A percentile compares a stretch with the other conserved stretches of the same genome.
phyloP scores from a whole-genome alignment of 805 yeast genomes.

The Saccharomyces mikatae region DNA sequence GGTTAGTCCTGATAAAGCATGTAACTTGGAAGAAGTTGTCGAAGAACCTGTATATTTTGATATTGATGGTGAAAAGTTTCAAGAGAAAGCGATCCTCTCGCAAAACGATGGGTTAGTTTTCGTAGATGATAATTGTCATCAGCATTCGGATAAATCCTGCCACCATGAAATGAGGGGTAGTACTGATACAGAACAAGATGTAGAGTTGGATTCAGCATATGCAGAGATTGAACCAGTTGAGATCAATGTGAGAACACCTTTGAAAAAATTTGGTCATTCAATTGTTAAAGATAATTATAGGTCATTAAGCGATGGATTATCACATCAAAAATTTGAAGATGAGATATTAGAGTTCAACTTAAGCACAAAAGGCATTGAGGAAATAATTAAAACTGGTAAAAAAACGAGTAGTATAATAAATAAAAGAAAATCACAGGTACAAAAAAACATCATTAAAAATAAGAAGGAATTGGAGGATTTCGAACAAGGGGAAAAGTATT shows the following conservation, averaged over 20 bases:
- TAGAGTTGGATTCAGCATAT: slow-evolving; percentile 2
- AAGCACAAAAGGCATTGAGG: neutral
- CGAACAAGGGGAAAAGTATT: slow-evolving; percentile 46
- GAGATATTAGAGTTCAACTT: slow-evolving; percentile 4
- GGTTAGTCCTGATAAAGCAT: neutral
- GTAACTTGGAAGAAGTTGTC: neutral
- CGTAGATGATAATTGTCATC: slow-evolving; percentile 7
- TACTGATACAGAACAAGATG: neutral
- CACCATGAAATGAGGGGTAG: neutral
- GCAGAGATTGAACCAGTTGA: slow-evolving; percentile 11
- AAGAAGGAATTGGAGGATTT: slow-evolving; percentile 40
- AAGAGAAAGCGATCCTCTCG: slow-evolving; percentile 14
- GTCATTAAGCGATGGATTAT: neutral
- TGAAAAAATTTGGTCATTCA: neutral
- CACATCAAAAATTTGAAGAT: slow-evolving; percentile 1
- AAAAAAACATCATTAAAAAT: slow-evolving; percentile 5
- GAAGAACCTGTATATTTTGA: slow-evolving; percentile 14
- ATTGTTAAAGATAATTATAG: neutral
- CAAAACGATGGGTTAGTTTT: slow-evolving; percentile 16
- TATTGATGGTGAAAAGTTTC: slow-evolving; percentile 16
- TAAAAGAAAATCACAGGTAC: neutral
- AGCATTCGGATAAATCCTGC: neutral
- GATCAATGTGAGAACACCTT: slow-evolving; percentile 13
- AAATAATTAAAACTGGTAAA: neutral
- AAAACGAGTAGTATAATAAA: neutral